Evolutionary conservation across 257 asterid species (phyloP).

Genomic region (Coffea eugenioides): DNA sequence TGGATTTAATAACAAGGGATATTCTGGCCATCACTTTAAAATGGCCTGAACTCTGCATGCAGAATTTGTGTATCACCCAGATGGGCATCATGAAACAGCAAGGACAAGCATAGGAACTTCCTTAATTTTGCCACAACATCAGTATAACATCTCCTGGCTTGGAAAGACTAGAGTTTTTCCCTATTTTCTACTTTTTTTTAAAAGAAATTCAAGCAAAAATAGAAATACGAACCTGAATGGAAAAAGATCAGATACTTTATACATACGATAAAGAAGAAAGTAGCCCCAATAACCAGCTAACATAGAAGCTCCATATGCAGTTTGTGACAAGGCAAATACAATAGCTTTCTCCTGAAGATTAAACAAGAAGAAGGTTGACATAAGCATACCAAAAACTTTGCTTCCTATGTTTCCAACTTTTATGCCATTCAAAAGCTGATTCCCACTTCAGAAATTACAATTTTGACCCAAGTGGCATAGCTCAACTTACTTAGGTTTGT

Average conservation of each 20-base stretch:
- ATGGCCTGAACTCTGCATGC: not conserved
- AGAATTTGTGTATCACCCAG: too few relatives aligned
- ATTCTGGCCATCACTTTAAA: not conserved
- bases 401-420: too few relatives aligned
- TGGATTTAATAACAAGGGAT: not conserved
- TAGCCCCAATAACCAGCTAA: slow-evolving; percentile 91
- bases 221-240: slow-evolving; percentile 67
- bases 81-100: not conserved
- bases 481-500: too few relatives aligned
- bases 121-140: not conserved
- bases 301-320: slow-evolving; percentile 70
- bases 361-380: slow-evolving; percentile 18
- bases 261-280: slow-evolving; percentile 55
- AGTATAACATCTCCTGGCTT: not conserved
- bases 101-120: not conserved
- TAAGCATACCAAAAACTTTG: not conserved
- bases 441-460: too few relatives aligned
- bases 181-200: not conserved
- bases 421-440: too few relatives aligned
- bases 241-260: slow-evolving; percentile 54
- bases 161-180: not conserved
- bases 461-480: too few relatives aligned
- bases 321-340: slow-evolving; percentile 81
- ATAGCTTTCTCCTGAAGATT: slow-evolving; percentile 79
- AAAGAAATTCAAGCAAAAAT: slow-evolving; percentile 6